These are phyloP conservation scores for Trichoderma hamatum DNA, from an alignment of 2,329 filamentous ascomycete species.

Conservation along the genomic window DNA sequence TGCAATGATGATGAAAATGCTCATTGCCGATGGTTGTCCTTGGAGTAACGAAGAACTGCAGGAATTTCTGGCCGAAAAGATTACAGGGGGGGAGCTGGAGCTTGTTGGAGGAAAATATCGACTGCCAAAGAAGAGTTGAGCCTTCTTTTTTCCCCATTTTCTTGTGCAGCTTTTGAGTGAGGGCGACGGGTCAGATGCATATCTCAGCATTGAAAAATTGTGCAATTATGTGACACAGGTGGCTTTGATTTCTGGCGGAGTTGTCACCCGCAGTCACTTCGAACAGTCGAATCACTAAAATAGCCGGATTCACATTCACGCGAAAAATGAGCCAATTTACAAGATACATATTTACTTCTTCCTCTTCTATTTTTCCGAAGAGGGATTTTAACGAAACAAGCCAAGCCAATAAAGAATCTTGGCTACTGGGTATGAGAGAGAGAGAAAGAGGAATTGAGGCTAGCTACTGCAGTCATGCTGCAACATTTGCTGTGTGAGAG, in stretches of 20 bases:
- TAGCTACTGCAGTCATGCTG: slow-evolving; percentile 19
- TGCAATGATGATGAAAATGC: slow-evolving; percentile 92
- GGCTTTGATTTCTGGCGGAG: not conserved
- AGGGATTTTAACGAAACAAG: not conserved
- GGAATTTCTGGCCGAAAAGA: slow-evolving; percentile 78
- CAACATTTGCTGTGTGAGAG: not conserved
- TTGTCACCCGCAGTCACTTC: not conserved
- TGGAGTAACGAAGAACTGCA: slow-evolving; percentile 88
- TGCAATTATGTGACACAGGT: not conserved
- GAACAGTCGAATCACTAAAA: not conserved
- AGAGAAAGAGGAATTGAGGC: not conserved
- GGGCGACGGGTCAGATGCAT: not conserved
- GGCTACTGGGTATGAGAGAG: not conserved
- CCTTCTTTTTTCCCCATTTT: not conserved
- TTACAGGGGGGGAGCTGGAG: slow-evolving; percentile 71
- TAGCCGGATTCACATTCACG: not conserved
- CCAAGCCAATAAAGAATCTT: not conserved
- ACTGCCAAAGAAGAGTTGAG: slow-evolving; percentile 57
- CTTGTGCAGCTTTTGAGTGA: not conserved
- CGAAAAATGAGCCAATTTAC: not conserved
- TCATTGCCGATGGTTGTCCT: slow-evolving; percentile 83
- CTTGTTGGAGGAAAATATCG: slow-evolving; percentile 71
- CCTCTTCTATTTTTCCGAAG: not conserved
- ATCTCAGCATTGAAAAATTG: not conserved
- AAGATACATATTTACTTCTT: not conserved